Evolutionary conservation across 768 basidiomycete species (phyloP), one percentile per base, ranked within the genome.

Genomic region (Lepiota brunneoincarnata): DNA sequence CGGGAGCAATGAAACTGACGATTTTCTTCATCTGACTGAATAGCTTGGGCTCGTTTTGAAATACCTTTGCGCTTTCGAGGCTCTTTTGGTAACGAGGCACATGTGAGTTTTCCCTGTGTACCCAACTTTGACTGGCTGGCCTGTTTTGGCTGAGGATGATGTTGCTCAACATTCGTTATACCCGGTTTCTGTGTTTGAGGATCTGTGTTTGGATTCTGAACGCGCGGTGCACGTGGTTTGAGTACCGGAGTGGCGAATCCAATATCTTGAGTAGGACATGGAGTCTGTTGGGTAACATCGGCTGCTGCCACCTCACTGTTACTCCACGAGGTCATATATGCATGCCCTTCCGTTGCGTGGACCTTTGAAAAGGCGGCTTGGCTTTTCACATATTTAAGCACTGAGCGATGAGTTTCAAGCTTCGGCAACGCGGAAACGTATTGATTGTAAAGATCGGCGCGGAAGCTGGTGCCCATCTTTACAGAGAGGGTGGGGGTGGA

Each of bases 181-280:
- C 18, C 31, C 20, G 12, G 26, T 14, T 28, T 21, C 20, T 10
- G 12, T 17, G 2, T 23, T n/a, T 23, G n/a, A 1, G 21, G 23
- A 41, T 9, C 17, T 11, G 10, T 12, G 3, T 10, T 12, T 36
- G 40, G 14, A 34, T n/a, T 18, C 28, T 18, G 53, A 2, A 20
- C 20, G 12, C 7, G 37, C 12, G 53, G 37, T 40, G 6, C 34
- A 24, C 84, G 77, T 31, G 84, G 72, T 57, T 75, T 79, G 35
- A 86, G 70, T 28, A 84, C 65, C 15, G 84, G 84, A 9, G 82
- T 86, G 36, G 70, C 76, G 58, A 84, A 80, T 3, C 74, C 75
- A 57, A 70, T 67, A 15, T 60, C 41, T 38, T 14, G 53, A 28
- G 47, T 35, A 35, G 26, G 12, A n/a, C 5, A 21, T 21, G 14